phyloP scores from a whole-genome alignment of 768 basidiomycete species.

The Lentinula boryana region DNA sequence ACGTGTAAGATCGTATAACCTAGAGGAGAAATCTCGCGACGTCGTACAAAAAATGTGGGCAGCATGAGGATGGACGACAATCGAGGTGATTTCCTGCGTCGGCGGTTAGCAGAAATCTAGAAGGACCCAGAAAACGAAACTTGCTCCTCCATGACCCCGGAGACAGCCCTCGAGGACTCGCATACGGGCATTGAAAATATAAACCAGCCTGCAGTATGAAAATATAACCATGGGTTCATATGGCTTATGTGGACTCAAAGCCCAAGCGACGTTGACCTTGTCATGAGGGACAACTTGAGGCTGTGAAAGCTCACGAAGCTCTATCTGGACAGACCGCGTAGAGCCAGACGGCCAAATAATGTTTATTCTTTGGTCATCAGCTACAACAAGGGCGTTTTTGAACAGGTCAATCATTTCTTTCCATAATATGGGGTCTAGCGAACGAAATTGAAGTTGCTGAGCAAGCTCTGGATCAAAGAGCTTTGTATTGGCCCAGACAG shows the following conservation, averaged over 20 bases:
- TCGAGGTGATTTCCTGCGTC: slow-evolving; percentile 56
- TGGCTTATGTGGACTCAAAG: slow-evolving; percentile 34
- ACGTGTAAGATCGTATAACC: slow-evolving; percentile 59
- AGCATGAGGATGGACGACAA: slow-evolving; percentile 54
- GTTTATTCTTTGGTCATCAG: slow-evolving; percentile 30
- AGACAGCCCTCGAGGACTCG: slow-evolving; percentile 39
- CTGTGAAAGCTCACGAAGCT: not conserved
- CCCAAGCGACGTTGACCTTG: slow-evolving; percentile 50
- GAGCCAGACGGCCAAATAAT: slow-evolving; percentile 23
- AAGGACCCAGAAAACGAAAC: slow-evolving; percentile 15
- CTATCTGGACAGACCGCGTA: slow-evolving; percentile 5
- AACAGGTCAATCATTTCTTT: slow-evolving; percentile 37
- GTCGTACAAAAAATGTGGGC: slow-evolving; percentile 65
- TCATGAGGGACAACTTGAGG: slow-evolving; percentile 8
- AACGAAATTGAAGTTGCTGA: not conserved
- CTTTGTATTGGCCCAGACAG: not conserved
- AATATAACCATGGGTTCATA: slow-evolving; percentile 58
- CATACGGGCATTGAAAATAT: slow-evolving; percentile 43
- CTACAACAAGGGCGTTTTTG: slow-evolving; percentile 47
- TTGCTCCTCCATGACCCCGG: slow-evolving; percentile 70
- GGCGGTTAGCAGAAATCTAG: slow-evolving; percentile 3
- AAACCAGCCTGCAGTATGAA: slow-evolving; percentile 46
- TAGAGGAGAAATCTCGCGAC: slow-evolving; percentile 62
- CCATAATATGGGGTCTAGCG: slow-evolving; percentile 37
- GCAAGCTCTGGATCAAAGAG: not conserved